These are phyloP conservation scores for Clitopilus hobsonii DNA, from an alignment of 768 basidiomycete species.

Conservation along the genomic window DNA sequence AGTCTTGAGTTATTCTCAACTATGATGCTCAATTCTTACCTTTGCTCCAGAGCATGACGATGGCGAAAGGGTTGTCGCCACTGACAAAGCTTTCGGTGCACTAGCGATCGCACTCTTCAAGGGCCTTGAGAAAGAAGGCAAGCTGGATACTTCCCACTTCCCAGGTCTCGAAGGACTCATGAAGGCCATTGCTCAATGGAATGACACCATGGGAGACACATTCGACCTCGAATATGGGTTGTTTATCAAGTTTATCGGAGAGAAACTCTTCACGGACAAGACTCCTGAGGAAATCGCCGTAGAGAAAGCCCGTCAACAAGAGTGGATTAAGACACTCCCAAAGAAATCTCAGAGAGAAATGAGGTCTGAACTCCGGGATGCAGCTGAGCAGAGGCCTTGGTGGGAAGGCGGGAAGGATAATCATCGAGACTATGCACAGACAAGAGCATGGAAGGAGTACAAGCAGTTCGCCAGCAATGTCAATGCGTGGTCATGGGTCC, in stretches of 20 bases:
- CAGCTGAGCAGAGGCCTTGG: background rate
- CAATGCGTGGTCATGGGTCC: too few relatives aligned
- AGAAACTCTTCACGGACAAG: conserved; percentile 24
- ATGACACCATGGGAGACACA: conserved; percentile 10
- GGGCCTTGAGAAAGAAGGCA: conserved; percentile 21
- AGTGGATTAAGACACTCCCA: conserved; percentile 16
- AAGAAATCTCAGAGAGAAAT: background rate
- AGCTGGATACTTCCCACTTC: conserved; percentile 22
- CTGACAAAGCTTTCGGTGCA: conserved; percentile 30
- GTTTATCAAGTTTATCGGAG: conserved; percentile 30
- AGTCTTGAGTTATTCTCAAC: conserved; percentile 4
- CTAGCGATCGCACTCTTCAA: conserved; percentile 26
- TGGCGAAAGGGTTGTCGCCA: conserved; percentile 20
- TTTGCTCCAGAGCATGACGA: conserved; percentile 25
- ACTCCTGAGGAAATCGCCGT: conserved; percentile 18
- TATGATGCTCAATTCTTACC: background rate
- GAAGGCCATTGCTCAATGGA: conserved; percentile 19
- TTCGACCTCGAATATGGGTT: conserved; percentile 19
- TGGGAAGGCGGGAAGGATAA: background rate
- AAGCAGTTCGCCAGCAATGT: background rate
- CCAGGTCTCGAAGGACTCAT: conserved; percentile 29
- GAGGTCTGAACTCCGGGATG: background rate
- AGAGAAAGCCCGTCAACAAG: conserved; percentile 24
- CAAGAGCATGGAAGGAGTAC: background rate
- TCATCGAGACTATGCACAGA: background rate